phyloP scores from a whole-genome alignment of 2,329 filamentous ascomycete genomes.

The Phialophora tarda region DNA sequence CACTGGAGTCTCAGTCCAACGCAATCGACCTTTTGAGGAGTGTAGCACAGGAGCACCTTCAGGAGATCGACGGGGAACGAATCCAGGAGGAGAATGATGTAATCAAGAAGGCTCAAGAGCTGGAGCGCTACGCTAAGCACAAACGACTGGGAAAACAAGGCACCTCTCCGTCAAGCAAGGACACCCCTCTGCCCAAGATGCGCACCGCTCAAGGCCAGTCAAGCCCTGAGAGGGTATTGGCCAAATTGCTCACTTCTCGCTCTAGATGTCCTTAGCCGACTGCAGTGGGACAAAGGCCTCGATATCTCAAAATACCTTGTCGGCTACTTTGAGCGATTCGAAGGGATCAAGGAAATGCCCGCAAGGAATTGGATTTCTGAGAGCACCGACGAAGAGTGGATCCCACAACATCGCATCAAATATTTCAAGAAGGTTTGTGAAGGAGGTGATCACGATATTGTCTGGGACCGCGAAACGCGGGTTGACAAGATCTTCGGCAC shows the following conservation, averaged over 20 bases:
- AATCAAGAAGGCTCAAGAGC: conserved; percentile 20
- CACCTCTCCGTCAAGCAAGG: not conserved
- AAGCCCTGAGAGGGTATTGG: not conserved
- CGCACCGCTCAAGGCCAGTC: conserved; percentile 34
- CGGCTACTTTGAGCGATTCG: conserved; percentile 61
- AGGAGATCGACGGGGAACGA: conserved; percentile 28
- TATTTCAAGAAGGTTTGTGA: conserved; percentile 51
- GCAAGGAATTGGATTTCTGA: conserved; percentile 60
- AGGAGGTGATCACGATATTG: conserved; percentile 45
- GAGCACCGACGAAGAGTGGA: conserved; percentile 62
- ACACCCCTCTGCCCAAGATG: conserved; percentile 26
- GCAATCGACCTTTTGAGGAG: conserved; percentile 22
- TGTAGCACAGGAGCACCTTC: conserved; percentile 31
- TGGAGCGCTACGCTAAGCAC: conserved; percentile 31
- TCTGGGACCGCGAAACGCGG: conserved; percentile 59
- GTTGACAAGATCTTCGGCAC: conserved; percentile 54
- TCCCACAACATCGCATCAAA: conserved; percentile 60
- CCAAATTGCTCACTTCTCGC: not conserved
- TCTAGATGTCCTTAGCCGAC: conserved; percentile 54
- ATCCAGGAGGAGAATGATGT: conserved; percentile 26
- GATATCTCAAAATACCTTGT: conserved; percentile 56
- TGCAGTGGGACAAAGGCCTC: conserved; percentile 57
- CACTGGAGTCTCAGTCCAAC: not conserved
- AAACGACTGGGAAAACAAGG: conserved; percentile 18
- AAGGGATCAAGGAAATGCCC: conserved; percentile 55